Base-by-base conservation (phyloP, 2,329 filamentous ascomycete species). In the Xylaria sp. region DNA sequence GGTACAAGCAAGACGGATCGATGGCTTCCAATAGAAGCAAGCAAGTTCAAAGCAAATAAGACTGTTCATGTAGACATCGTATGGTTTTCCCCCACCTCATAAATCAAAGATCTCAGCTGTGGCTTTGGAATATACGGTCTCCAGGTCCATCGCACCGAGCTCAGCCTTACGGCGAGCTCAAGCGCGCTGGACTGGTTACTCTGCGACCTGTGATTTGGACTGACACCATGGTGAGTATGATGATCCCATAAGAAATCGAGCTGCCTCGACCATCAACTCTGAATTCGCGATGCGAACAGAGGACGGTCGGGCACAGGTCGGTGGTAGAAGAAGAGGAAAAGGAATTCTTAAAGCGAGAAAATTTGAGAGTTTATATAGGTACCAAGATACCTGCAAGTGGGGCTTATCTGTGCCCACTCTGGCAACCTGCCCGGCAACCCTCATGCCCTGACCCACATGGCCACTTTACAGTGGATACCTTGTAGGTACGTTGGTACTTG, bases 141-240 rank as follows among this genome's bases (percentile, higher is more conserved):
- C 81, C 82, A 79, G 79, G 77, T 68, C 69, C 80, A 78, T 76
- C 76, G 79, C 80, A 82, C 85, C 83, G 85, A 87, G 85, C 86
- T 92, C 89, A 89, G 81, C 83, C 84, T 80, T 71, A 80, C 77
- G 79, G 85, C 88, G 88, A 91, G 83, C 87, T 86, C 84, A 85
- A 86, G 84, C 83, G 80, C 81, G 78, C 79, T 78, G 81, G 80
- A 54, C 82, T 80, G 78, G 81, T 95, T 86, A 74, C 78, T 97
- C 89, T 96, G 78, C 92, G 89, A 95, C 89, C 91, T 95, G 93
- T 96, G 92, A 91, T 93, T 92, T 88, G 90, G 91, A 92, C 90
- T 88, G 85, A 91, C 89, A 93, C 87, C 91, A 92, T 88, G 70
- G 23, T 79, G 74, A 76, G 78, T 77, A 78, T 79, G 86, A 88